These are phyloP conservation scores for Euphorbia corollata DNA, from an alignment of 441 rosid genomes.

Conservation along the genomic window DNA sequence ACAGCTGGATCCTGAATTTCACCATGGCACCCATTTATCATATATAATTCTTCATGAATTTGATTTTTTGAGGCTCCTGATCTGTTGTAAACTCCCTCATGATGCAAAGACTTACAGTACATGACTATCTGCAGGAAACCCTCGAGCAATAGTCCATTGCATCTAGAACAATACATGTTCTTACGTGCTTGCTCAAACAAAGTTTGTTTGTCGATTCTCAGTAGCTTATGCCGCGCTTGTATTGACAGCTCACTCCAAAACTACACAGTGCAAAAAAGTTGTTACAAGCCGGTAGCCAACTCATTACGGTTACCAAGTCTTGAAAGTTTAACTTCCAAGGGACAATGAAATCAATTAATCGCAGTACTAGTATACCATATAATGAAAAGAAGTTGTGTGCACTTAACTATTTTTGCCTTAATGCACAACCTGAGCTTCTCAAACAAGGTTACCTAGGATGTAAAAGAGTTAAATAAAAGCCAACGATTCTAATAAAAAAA, in stretches of 20 bases:
- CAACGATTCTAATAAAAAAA: constrained; percentile 1
- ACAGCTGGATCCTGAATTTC: constrained; percentile 77
- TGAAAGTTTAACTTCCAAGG: constrained; percentile 7
- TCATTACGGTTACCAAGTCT: background rate
- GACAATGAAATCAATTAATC: background rate
- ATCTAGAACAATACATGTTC: constrained; percentile 88
- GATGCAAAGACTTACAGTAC: constrained; percentile 73
- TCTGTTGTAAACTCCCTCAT: constrained; percentile 37
- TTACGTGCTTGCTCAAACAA: constrained; percentile 89
- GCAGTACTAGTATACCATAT: background rate
- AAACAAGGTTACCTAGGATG: background rate
- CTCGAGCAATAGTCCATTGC: constrained; percentile 81
- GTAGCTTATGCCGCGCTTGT: constrained; percentile 58
- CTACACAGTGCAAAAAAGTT: constrained; percentile 30
- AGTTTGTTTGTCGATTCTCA: constrained; percentile 77
- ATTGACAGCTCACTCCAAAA: constrained; percentile 71
- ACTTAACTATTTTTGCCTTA: background rate
- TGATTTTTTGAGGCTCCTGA: constrained; percentile 35
- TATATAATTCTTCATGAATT: constrained; percentile 31
- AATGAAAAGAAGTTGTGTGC: background rate
- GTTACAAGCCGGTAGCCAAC: background rate
- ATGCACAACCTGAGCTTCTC: background rate
- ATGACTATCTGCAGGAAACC: constrained; percentile 81
- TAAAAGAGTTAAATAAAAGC: background rate
- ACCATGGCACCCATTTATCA: constrained; percentile 37